A percentile compares a stretch with the other conserved stretches of the same genome.
phyloP scores from a whole-genome alignment of 768 basidiomycete genomes.

The Termitomyces bulborhizus region DNA sequence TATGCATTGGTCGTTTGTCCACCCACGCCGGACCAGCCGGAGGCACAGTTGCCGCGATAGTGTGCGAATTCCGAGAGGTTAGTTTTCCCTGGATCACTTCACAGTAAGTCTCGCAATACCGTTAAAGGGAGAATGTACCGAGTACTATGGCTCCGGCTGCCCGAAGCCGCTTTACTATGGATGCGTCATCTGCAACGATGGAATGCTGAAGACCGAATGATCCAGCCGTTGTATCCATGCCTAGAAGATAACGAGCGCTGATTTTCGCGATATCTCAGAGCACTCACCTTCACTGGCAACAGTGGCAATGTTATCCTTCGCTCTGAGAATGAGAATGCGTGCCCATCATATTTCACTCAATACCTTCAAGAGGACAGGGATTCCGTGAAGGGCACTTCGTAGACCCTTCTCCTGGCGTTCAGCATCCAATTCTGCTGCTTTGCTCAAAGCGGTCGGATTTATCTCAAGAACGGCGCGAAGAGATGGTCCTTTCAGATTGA shows the following conservation, averaged over 20 bases:
- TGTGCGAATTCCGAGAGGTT: slow-evolving; percentile 51
- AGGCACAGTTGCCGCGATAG: slow-evolving; percentile 37
- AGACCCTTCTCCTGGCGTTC: slow-evolving; percentile 36
- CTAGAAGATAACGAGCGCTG: slow-evolving; percentile 15
- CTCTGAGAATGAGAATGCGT: background rate
- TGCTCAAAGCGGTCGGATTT: slow-evolving; percentile 44
- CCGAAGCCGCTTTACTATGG: slow-evolving; percentile 35
- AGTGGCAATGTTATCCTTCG: slow-evolving; percentile 42
- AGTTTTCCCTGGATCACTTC: slow-evolving; percentile 35
- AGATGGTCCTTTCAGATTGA: slow-evolving; percentile 51
- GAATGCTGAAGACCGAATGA: slow-evolving; percentile 35
- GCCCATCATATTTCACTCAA: background rate
- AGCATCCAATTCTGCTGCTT: slow-evolving; percentile 44
- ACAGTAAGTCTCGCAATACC: background rate
- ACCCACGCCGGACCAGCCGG: slow-evolving; percentile 34
- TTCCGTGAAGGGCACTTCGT: slow-evolving; percentile 47
- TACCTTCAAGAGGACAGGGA: slow-evolving; percentile 46
- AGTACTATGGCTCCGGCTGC: slow-evolving; percentile 39
- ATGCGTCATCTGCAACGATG: slow-evolving; percentile 39
- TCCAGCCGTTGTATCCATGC: slow-evolving; percentile 41
- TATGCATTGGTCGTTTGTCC: slow-evolving; percentile 11
- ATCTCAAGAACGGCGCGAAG: slow-evolving; percentile 56
- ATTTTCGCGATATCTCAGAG: background rate
- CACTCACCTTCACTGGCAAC: slow-evolving; percentile 33
- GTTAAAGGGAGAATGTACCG: slow-evolving; percentile 18